Percentiles rank a stretch among this genome's conserved stretches.
phyloP scores from a whole-genome alignment of 2,329 filamentous ascomycete genomes.

The Ophiostoma ulmi region DNA sequence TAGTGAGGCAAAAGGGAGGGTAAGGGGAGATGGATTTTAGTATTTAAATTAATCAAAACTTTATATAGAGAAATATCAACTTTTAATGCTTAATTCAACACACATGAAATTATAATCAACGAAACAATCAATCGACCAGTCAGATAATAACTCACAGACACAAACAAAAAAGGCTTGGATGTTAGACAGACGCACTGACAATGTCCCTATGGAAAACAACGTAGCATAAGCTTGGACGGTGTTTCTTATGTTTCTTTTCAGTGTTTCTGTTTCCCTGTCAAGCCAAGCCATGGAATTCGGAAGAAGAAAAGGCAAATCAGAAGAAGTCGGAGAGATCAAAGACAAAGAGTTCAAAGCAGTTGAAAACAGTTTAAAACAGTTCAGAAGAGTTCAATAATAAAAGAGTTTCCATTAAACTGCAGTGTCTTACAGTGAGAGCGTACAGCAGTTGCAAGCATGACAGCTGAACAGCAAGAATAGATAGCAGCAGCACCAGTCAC shows the following conservation, averaged over 20 bases:
- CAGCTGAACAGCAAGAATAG: too few species aligned
- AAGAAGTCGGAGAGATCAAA: too few species aligned
- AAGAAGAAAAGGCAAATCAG: too few species aligned
- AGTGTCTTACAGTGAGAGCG: too few species aligned
- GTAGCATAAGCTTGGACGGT: background rate
- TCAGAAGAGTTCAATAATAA: too few species aligned
- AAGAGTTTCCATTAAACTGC: too few species aligned
- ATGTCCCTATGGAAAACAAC: background rate
- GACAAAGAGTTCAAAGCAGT: too few species aligned
- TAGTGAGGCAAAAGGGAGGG: background rate
- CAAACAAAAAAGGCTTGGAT: background rate
- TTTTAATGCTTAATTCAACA: background rate
- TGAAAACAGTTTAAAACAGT: too few species aligned
- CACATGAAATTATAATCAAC: background rate
- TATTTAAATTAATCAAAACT: background rate
- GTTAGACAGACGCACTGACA: background rate
- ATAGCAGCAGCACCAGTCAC: too few species aligned
- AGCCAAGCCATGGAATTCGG: too few species aligned
- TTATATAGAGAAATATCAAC: background rate
- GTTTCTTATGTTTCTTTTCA: background rate
- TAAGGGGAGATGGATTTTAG: background rate
- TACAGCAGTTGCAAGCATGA: too few species aligned
- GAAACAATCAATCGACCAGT: background rate
- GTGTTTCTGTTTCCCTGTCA: background rate
- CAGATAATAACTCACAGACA: background rate